phyloP scores from a whole-genome alignment of 1,284 basidiomycete species.

The Moesziomyces aphidis region DNA sequence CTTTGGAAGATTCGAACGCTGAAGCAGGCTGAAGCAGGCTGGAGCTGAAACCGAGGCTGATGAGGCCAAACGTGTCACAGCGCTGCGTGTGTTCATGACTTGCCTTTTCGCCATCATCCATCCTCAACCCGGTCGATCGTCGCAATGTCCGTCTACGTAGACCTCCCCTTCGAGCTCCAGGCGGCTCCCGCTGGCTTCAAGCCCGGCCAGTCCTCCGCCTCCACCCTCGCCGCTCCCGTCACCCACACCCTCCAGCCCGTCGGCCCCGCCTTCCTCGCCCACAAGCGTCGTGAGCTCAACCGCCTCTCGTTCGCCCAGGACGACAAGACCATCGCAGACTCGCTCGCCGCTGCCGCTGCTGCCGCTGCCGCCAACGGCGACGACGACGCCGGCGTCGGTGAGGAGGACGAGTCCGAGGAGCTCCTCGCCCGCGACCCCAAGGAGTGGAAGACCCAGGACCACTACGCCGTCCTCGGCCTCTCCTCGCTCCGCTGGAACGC shows the following conservation, averaged over 20 bases:
- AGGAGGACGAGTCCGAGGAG: slow-evolving; percentile 84
- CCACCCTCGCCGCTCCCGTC: slow-evolving; percentile 53
- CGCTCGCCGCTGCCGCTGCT: slow-evolving; percentile 68
- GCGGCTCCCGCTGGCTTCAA: slow-evolving; percentile 61
- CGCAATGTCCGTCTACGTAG: slow-evolving; percentile 60
- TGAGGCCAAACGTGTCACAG: too few species aligned
- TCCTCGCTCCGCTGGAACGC: slow-evolving; percentile 90
- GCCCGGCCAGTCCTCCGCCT: slow-evolving; percentile 51
- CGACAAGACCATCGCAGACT: slow-evolving; percentile 57
- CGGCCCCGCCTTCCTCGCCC: slow-evolving; percentile 61
- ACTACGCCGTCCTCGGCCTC: slow-evolving; percentile 94
- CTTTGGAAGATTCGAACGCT: slow-evolving; percentile 24
- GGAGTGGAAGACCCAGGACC: slow-evolving; percentile 99
- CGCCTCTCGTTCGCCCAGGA: slow-evolving; percentile 61
- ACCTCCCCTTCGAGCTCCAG: slow-evolving; percentile 60
- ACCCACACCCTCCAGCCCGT: slow-evolving; percentile 56
- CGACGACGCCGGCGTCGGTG: slow-evolving; percentile 86
- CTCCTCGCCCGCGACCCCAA: slow-evolving; percentile 87
- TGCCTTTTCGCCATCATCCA: slow-evolving; percentile 6
- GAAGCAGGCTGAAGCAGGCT: too few species aligned
- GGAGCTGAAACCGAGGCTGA: too few species aligned
- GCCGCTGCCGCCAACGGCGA: slow-evolving; percentile 77
- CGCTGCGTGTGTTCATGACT: not conserved
- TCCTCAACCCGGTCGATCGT: slow-evolving; percentile 5
- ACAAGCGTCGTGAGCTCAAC: slow-evolving; percentile 61